phyloP scores from a whole-genome alignment of 2,329 filamentous ascomycete genomes.

The Penicillium olsonii region DNA sequence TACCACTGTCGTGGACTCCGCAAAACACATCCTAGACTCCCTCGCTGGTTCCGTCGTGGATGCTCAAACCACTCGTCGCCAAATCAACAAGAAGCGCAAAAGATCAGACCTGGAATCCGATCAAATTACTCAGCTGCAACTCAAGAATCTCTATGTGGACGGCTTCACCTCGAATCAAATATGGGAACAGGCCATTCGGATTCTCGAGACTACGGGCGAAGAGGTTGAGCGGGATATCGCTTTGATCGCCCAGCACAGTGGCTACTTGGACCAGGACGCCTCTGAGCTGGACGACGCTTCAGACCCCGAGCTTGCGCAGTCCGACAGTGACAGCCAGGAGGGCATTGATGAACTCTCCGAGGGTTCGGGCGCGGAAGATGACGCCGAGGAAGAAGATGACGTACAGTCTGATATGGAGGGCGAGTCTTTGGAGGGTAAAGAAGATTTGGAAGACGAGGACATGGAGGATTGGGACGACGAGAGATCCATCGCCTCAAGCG shows the following conservation, averaged over 20 bases:
- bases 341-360: slow-evolving; percentile 17
- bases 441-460: slow-evolving; percentile 6
- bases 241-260: slow-evolving; percentile 31
- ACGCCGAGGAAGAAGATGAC: slow-evolving; percentile 19
- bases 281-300: slow-evolving; percentile 14
- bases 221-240: slow-evolving; percentile 55
- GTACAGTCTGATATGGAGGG: slow-evolving; percentile 8
- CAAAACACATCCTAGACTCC: slow-evolving; percentile 78
- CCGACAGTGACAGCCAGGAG: slow-evolving; percentile 17
- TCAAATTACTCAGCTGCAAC: slow-evolving; percentile 61
- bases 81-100: slow-evolving; percentile 75
- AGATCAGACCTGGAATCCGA: slow-evolving; percentile 56
- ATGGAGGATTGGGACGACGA: slow-evolving; percentile 8
- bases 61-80: slow-evolving; percentile 68
- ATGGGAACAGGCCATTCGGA: slow-evolving; percentile 88
- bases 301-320: slow-evolving; percentile 15
- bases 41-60: slow-evolving; percentile 74
- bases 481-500: slow-evolving; percentile 14
- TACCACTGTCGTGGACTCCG: slow-evolving; percentile 68
- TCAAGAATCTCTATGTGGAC: slow-evolving; percentile 80
- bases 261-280: slow-evolving; percentile 9
- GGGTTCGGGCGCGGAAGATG: slow-evolving; percentile 13
- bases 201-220: slow-evolving; percentile 66
- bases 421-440: slow-evolving; percentile 1
- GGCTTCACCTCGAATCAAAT: slow-evolving; percentile 88